These are phyloP conservation scores for Anacardium occidentale DNA, from an alignment of 345 rosid species.

Conservation along the genomic window DNA sequence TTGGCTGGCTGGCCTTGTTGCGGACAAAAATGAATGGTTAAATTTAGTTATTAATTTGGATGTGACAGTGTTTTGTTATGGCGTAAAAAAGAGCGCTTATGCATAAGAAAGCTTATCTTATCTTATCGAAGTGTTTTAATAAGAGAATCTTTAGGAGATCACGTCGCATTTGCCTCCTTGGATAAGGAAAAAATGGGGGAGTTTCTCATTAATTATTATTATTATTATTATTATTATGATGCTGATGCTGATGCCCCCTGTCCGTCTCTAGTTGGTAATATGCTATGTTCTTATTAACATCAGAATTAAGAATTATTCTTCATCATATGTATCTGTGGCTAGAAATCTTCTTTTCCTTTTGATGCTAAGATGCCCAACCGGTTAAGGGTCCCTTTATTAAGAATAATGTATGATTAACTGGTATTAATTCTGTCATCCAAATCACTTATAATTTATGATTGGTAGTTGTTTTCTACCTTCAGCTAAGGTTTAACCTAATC, in stretches of 20 bases:
- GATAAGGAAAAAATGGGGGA: slow-evolving; percentile 36
- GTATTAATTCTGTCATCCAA: slow-evolving; percentile 1
- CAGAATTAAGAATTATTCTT: no score
- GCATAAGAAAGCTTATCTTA: slow-evolving; percentile 16
- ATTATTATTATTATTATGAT: no score
- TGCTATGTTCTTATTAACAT: neutral
- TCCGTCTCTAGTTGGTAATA: slow-evolving; percentile 11
- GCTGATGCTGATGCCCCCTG: slow-evolving; percentile 14
- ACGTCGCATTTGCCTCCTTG: slow-evolving; percentile 42
- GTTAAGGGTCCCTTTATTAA: neutral
- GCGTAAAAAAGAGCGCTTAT: slow-evolving; percentile 12
- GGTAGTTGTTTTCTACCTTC: no score
- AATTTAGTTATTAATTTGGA: no score
- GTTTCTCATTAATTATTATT: slow-evolving; percentile 16
- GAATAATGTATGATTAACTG: neutral
- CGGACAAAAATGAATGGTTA: neutral
- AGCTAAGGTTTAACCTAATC: no score
- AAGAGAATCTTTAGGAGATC: slow-evolving; percentile 47
- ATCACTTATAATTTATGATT: no score
- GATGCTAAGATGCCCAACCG: neutral
- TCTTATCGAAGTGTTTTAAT: slow-evolving; percentile 12
- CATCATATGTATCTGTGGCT: neutral
- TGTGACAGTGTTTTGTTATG: neutral
- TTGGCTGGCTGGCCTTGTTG: slow-evolving; percentile 14
- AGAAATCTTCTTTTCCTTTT: neutral